These are phyloP conservation scores for Emiliania huxleyi DNA, from an alignment of 78 protist species.

Conservation along the genomic window DNA sequence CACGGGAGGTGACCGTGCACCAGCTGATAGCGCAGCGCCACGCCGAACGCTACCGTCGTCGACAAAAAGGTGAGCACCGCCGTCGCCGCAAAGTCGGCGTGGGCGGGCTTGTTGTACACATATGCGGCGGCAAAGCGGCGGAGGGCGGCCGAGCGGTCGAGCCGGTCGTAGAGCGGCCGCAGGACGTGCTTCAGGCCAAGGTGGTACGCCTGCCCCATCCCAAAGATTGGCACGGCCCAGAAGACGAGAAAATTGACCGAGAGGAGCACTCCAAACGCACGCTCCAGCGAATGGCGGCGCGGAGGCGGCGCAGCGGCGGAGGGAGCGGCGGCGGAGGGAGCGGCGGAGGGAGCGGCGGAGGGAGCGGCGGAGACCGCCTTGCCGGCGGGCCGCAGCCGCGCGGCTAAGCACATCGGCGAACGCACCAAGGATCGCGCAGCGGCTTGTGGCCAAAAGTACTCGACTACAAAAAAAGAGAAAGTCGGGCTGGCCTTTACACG, in stretches of 20 bases:
- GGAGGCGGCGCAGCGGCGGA: no score
- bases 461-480: no score
- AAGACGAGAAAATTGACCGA: neutral
- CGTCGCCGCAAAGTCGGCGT: conserved; percentile 10
- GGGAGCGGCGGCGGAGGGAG: no score
- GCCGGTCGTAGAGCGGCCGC: neutral
- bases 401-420: no score
- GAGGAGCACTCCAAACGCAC: neutral
- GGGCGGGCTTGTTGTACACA: conserved; percentile 1
- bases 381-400: no score
- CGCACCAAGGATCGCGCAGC: no score
- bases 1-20: neutral
- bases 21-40: neutral
- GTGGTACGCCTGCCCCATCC: neutral
- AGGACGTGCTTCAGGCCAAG: neutral
- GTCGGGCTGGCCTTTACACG: no score
- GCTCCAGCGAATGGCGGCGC: no score
- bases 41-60: no score
- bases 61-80: neutral
- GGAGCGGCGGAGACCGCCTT: no score
- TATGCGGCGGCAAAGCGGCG: neutral
- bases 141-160: neutral
- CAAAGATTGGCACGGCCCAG: neutral
- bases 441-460: no score
- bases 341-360: no score